Evolutionary conservation across 345 rosid genomes (phyloP).

Genomic region (Lumnitzera littorea): DNA sequence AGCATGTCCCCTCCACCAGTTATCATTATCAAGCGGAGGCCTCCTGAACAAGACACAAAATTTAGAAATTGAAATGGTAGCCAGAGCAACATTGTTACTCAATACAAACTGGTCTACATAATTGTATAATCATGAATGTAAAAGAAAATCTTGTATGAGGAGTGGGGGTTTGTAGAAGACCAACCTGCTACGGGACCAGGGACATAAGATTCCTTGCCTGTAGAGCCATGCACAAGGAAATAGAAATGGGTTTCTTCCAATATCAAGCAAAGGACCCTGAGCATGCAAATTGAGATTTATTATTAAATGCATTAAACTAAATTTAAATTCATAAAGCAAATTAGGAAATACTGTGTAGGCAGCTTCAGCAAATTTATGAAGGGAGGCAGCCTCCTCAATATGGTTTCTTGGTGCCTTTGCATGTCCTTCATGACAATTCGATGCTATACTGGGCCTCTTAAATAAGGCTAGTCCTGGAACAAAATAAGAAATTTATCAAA

Average conservation of each 20-base stretch:
- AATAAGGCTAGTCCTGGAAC: conserved; percentile 81
- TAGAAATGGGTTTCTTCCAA: conserved; percentile 73
- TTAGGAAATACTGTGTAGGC: conserved; percentile 63
- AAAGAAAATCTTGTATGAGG: neutral
- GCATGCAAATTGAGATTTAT: conserved; percentile 6
- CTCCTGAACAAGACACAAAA: conserved; percentile 32
- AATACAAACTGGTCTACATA: neutral
- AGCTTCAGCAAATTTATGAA: conserved; percentile 91
- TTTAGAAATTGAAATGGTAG: neutral
- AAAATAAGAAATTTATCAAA: conserved; percentile 1
- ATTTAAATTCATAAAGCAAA: neutral
- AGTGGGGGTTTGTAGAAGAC: neutral
- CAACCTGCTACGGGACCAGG: conserved; percentile 77
- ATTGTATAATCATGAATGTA: neutral
- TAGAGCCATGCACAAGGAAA: conserved; percentile 83
- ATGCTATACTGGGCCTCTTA: conserved; percentile 40
- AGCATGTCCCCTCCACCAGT: conserved; percentile 98
- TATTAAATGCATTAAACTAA: neutral
- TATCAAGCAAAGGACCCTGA: conserved; percentile 88
- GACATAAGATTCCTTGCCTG: conserved; percentile 78
- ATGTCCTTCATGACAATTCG: conserved; percentile 31
- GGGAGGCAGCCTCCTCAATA: conserved; percentile 51
- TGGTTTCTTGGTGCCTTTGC: conserved; percentile 52
- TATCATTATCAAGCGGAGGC: conserved; percentile 77
- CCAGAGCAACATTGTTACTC: neutral